Conservation (phyloP, 2,329 filamentous ascomycete species). For the Colletotrichum graminicola region DNA sequence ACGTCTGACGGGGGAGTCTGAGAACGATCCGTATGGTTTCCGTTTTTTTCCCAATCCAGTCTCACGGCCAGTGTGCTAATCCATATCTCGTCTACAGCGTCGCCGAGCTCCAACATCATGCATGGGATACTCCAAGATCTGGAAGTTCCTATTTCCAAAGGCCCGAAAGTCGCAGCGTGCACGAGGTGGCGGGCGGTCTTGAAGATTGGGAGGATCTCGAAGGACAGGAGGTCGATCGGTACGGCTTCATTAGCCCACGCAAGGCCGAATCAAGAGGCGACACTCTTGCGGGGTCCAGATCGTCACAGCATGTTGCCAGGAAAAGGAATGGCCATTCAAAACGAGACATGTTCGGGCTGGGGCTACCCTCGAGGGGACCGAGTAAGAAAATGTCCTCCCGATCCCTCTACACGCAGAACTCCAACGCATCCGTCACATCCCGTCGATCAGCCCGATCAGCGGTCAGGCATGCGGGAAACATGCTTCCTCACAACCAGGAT, state of each 20-base stretch:
- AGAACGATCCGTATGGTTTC: conserved; percentile 70
- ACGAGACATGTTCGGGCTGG: conserved; percentile 54
- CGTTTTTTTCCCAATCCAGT: conserved; percentile 52
- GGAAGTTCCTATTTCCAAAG: conserved; percentile 59
- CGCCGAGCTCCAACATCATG: conserved; percentile 49
- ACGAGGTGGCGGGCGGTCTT: conserved; percentile 68
- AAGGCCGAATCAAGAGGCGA: conserved; percentile 56
- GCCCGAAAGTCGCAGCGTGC: conserved; percentile 58
- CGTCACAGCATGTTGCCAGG: conserved; percentile 59
- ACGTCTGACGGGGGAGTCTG: conserved; percentile 64
- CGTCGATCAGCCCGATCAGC: conserved; percentile 66
- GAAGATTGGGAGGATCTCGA: conserved; percentile 77
- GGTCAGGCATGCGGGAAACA: conserved; percentile 69
- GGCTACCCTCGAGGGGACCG: conserved; percentile 54
- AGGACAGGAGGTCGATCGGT: conserved; percentile 73
- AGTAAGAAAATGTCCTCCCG: conserved; percentile 68
- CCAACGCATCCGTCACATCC: conserved; percentile 64
- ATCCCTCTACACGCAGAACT: conserved; percentile 70
- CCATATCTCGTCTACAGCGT: conserved; percentile 43
- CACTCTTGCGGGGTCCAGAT: conserved; percentile 57
- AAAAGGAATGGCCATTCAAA: conserved; percentile 61
- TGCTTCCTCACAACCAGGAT: conserved; percentile 71
- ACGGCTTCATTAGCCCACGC: conserved; percentile 72
- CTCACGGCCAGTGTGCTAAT: conserved; percentile 49
- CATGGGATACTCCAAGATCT: conserved; percentile 55